Conservation (phyloP, 192 early-diverging fungal genomes). For the Haplosporangium gracile region DNA sequence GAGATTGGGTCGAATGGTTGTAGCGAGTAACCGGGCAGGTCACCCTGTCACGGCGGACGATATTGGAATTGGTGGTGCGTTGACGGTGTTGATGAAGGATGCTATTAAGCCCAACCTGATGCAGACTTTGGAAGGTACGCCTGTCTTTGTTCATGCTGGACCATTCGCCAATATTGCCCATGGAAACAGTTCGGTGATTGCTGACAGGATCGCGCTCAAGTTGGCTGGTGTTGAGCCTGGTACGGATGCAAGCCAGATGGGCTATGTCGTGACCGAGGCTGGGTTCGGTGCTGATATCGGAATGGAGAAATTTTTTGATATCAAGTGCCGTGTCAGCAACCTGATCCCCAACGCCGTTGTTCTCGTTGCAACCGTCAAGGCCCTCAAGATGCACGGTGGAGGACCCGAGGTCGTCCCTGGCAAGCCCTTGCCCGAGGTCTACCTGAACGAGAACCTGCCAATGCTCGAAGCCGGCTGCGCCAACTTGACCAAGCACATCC, state of each 20-base stretch:
- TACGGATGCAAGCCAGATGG: constrained; percentile 68
- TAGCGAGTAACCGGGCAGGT: constrained; percentile 85
- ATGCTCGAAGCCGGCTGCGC: constrained; percentile 85
- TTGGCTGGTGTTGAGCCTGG: constrained; percentile 82
- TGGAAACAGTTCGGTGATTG: constrained; percentile 96
- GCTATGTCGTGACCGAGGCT: constrained; percentile 98
- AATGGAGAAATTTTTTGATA: constrained; percentile 99
- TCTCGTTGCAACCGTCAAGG: constrained; percentile 93
- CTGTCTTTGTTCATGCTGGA: constrained; percentile 98
- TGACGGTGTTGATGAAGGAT: constrained; percentile 98
- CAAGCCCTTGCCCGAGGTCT: constrained; percentile 91
- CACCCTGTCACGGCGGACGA: constrained; percentile 95
- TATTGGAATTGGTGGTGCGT: constrained; percentile 93
- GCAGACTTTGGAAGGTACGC: constrained; percentile 99
- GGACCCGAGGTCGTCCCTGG: constrained; percentile 93
- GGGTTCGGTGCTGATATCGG: constrained; percentile 99
- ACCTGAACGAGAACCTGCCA: constrained; percentile 89
- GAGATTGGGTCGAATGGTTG: constrained; percentile 94
- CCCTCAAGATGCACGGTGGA: constrained; percentile 98
- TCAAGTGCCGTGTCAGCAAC: constrained; percentile 94
- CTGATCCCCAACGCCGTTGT: constrained; percentile 92
- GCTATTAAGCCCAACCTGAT: constrained; percentile 99
- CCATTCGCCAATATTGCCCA: constrained; percentile 99
- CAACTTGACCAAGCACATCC: constrained; percentile 92
- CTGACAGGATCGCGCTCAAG: constrained; percentile 97